phyloP scores from a whole-genome alignment of 768 basidiomycete species.

The Podaxis carcinomalis region DNA sequence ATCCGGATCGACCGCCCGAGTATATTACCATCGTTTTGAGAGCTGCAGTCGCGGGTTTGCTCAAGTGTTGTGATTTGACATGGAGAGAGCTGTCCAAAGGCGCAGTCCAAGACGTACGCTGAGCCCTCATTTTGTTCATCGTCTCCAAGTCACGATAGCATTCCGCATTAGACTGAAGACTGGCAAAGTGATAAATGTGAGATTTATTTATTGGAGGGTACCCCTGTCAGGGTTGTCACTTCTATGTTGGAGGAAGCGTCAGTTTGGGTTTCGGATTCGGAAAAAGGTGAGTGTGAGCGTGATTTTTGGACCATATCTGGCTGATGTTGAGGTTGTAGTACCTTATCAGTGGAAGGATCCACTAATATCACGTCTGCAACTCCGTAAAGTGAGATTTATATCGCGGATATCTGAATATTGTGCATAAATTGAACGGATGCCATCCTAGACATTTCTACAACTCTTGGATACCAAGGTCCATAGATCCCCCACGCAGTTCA shows the following conservation, averaged over 20 bases:
- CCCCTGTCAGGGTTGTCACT: slow-evolving; percentile 50
- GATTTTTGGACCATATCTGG: neutral
- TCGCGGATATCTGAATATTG: neutral
- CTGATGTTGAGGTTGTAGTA: slow-evolving; percentile 26
- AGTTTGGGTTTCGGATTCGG: slow-evolving; percentile 49
- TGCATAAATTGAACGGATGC: neutral
- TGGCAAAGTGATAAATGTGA: slow-evolving; percentile 91
- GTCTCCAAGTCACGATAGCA: neutral
- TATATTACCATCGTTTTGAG: slow-evolving; percentile 68
- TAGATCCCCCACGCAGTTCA: slow-evolving; percentile 31
- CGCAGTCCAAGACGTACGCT: slow-evolving; percentile 70
- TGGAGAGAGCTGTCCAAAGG: slow-evolving; percentile 82
- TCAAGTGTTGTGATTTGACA: slow-evolving; percentile 78
- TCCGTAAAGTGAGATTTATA: slow-evolving; percentile 48
- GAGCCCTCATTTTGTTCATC: slow-evolving; percentile 11
- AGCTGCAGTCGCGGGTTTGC: slow-evolving; percentile 58
- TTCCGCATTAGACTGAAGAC: slow-evolving; percentile 62
- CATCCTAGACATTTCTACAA: slow-evolving; percentile 43
- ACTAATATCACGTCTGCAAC: slow-evolving; percentile 44
- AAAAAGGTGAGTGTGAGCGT: slow-evolving; percentile 31
- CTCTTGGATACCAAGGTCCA: slow-evolving; percentile 40
- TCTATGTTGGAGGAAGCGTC: slow-evolving; percentile 56
- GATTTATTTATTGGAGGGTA: slow-evolving; percentile 64
- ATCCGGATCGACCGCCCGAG: slow-evolving; percentile 49
- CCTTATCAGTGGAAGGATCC: slow-evolving; percentile 45